phyloP scores from a whole-genome alignment of 1,284 basidiomycete genomes.

The Mycosarcoma maydis region DNA sequence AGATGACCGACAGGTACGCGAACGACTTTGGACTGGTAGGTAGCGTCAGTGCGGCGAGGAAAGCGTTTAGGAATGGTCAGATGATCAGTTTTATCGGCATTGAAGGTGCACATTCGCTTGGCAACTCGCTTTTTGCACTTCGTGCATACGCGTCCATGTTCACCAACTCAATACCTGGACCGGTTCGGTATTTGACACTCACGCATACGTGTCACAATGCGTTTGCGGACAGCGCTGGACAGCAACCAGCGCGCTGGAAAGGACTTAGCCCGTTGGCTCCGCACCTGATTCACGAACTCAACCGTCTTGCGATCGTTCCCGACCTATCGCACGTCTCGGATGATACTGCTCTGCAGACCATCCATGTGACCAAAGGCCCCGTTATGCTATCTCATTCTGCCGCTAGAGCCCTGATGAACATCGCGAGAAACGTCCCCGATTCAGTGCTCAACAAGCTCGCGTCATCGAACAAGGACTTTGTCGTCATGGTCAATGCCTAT shows the following conservation, averaged over 20 bases:
- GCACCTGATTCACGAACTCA: conserved; percentile 36
- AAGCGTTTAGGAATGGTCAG: conserved; percentile 49
- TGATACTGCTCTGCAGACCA: conserved; percentile 32
- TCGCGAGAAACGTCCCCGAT: conserved; percentile 39
- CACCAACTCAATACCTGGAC: conserved; percentile 8
- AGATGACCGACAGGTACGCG: conserved; percentile 31
- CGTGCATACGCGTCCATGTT: conserved; percentile 21
- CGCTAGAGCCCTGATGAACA: conserved; percentile 18
- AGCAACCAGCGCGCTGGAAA: conserved; percentile 33
- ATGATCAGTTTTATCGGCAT: conserved; percentile 52
- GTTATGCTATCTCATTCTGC: conserved; percentile 48
- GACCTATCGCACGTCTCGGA: conserved; percentile 50
- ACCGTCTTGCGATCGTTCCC: conserved; percentile 41
- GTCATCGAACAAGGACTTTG: conserved; percentile 15
- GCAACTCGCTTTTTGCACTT: conserved; percentile 35
- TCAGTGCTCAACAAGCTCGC: conserved; percentile 28
- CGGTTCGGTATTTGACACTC: conserved; percentile 41
- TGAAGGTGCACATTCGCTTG: conserved; percentile 49
- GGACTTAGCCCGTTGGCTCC: conserved; percentile 34
- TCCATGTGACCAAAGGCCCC: conserved; percentile 29
- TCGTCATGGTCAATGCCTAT: conserved; percentile 49
- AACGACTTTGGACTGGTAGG: conserved; percentile 26
- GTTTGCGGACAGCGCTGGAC: conserved; percentile 37
- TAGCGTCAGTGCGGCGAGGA: conserved; percentile 25
- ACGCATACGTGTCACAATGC: conserved; percentile 49